A percentile compares a stretch with the other conserved stretches of the same genome.
These are phyloP conservation scores for Fraxinus velutina DNA, from an alignment of 305 asterid genomes.

Conservation along the genomic window DNA sequence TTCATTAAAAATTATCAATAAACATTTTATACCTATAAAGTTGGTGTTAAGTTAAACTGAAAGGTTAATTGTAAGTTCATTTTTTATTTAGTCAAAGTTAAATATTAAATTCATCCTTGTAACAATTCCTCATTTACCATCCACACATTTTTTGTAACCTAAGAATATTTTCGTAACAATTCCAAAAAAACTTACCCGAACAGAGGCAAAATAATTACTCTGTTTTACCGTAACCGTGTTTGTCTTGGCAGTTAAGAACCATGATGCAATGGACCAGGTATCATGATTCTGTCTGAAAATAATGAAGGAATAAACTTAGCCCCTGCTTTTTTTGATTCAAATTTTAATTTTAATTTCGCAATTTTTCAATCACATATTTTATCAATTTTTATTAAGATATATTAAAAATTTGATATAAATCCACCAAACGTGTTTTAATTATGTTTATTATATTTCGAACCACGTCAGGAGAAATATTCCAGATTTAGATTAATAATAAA, in stretches of 20 bases:
- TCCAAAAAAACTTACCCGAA: too few relatives aligned
- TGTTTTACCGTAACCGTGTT: neutral
- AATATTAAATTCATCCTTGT: too few relatives aligned
- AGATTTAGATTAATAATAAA: neutral
- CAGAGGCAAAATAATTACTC: neutral
- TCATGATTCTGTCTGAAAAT: slow-evolving; percentile 19
- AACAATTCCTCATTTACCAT: too few relatives aligned
- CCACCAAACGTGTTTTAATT: neutral
- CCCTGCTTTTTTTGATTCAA: too few relatives aligned
- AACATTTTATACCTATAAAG: neutral
- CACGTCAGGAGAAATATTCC: neutral
- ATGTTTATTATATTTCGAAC: neutral
- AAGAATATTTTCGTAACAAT: too few relatives aligned
- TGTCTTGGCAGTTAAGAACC: slow-evolving; percentile 30
- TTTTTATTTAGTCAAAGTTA: neutral
- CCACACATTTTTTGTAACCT: too few relatives aligned
- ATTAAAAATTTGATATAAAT: too few relatives aligned
- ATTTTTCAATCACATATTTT: too few relatives aligned
- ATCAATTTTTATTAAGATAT: too few relatives aligned
- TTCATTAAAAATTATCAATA: too few relatives aligned
- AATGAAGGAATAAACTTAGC: neutral
- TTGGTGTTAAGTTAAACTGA: too few relatives aligned
- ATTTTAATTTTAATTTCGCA: too few relatives aligned
- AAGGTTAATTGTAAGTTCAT: neutral
- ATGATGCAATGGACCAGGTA: slow-evolving; percentile 6